These are phyloP conservation scores for Lipomyces lipofer DNA, from an alignment of 805 yeast species.

Conservation along the genomic window DNA sequence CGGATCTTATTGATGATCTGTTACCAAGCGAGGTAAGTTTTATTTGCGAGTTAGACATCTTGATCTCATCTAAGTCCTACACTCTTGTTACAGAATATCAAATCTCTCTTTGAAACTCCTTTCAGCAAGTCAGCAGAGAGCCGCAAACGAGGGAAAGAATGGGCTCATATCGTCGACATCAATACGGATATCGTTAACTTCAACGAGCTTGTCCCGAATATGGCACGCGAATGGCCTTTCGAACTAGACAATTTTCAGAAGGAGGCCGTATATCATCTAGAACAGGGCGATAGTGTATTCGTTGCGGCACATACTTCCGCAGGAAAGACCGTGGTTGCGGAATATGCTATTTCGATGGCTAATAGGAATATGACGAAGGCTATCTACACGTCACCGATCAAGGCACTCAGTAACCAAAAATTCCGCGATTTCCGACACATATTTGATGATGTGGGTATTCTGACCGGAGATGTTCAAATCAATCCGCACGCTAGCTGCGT, in stretches of 20 bases:
- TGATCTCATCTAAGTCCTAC: neutral
- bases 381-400: slow-evolving; percentile 93
- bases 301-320: slow-evolving; percentile 99
- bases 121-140: slow-evolving; percentile 4
- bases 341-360: slow-evolving; percentile 97
- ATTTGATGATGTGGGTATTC: slow-evolving; percentile 85
- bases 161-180: slow-evolving; percentile 96
- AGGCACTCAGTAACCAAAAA: slow-evolving; percentile 86
- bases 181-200: slow-evolving; percentile 82
- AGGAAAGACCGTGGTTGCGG: slow-evolving; percentile 98
- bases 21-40: slow-evolving; percentile 54
- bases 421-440: slow-evolving; percentile 82
- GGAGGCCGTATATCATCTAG: slow-evolving; percentile 94
- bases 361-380: slow-evolving; percentile 94
- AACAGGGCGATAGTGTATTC: slow-evolving; percentile 97
- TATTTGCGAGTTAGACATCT: slow-evolving; percentile 27
- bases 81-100: too few species aligned
- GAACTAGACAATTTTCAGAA: slow-evolving; percentile 93
- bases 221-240: slow-evolving; percentile 94
- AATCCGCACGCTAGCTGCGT: slow-evolving; percentile 95
- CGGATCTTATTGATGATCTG: slow-evolving; percentile 45
- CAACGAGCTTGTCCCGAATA: slow-evolving; percentile 82
- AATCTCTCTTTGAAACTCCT: slow-evolving; percentile 18
- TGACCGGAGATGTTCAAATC: slow-evolving; percentile 97
- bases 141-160: slow-evolving; percentile 50